Evolutionary conservation across 305 asterid species (phyloP).

Genomic region (Petunia hybrid): DNA sequence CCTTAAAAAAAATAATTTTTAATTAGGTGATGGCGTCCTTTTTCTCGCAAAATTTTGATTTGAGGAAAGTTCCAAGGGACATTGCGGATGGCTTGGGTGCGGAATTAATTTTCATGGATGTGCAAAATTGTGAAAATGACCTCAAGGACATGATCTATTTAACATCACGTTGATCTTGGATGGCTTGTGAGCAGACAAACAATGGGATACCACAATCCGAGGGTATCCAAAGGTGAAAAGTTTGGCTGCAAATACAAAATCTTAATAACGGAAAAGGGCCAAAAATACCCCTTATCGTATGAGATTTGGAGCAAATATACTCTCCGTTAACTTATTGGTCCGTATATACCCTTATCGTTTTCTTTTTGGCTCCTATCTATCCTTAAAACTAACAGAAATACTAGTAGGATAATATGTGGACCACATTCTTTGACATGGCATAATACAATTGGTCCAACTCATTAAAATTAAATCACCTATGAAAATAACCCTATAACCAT

Average conservation of each 20-base stretch:
- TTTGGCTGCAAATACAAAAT: background rate
- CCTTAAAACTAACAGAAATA: no score
- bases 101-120: background rate
- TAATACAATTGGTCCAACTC: no score
- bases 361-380: no score
- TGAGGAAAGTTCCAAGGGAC: background rate
- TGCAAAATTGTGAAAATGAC: background rate
- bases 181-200: background rate
- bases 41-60: background rate
- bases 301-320: no score
- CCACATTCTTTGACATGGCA: no score
- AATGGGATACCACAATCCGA: slow-evolving; percentile 1
- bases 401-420: no score
- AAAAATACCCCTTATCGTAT: no score
- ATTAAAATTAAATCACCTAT: no score
- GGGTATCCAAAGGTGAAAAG: background rate
- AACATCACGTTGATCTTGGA: slow-evolving; percentile 19
- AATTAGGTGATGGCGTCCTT: background rate
- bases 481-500: no score
- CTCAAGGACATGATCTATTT: background rate
- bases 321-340: no score
- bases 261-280: background rate
- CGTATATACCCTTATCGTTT: no score
- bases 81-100: background rate
- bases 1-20: background rate